A percentile compares a stretch with the other conserved stretches of the same genome.
Evolutionary conservation across 2,329 filamentous ascomycete species (phyloP).

Genomic region (Delphinella strobiligena): DNA sequence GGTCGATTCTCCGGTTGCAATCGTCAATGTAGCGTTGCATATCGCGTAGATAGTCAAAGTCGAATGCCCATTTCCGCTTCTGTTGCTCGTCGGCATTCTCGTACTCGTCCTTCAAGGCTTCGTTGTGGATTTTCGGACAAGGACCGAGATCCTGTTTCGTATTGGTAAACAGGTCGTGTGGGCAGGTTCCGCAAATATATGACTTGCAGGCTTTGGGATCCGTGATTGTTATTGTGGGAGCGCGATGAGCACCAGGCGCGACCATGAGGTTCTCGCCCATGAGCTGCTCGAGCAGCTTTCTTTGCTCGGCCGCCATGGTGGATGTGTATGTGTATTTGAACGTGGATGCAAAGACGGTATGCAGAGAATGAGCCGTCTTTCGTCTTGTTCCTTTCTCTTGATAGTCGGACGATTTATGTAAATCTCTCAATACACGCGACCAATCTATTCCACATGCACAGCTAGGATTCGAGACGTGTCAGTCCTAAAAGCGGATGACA

Average conservation of each 20-base stretch:
- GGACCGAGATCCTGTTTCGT: conserved; percentile 94
- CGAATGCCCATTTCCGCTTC: conserved; percentile 72
- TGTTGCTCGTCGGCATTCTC: conserved; percentile 59
- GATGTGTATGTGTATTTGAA: too few relatives aligned
- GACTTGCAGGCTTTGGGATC: conserved; percentile 92
- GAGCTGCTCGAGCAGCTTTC: conserved; percentile 94
- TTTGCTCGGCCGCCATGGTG: conserved; percentile 87
- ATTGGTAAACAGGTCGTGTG: conserved; percentile 98
- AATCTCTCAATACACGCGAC: too few relatives aligned
- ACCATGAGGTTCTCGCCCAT: conserved; percentile 64
- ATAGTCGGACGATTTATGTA: too few relatives aligned
- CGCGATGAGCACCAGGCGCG: conserved; percentile 60
- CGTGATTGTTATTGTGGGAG: conserved; percentile 72
- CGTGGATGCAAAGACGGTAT: too few relatives aligned
- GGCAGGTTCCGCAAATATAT: conserved; percentile 85
- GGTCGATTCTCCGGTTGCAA: conserved; percentile 87
- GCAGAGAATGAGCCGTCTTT: too few relatives aligned
- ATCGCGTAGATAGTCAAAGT: conserved; percentile 93
- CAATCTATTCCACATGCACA: too few relatives aligned
- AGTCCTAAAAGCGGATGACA: too few relatives aligned
- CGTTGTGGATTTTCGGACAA: conserved; percentile 79
- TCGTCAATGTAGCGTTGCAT: conserved; percentile 95
- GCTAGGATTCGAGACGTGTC: too few relatives aligned
- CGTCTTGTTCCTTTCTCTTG: too few relatives aligned
- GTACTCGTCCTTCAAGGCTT: conserved; percentile 81